Conservation (phyloP, 352 stramenopile genomes). For the Globisporangium rhizosaccharum region DNA sequence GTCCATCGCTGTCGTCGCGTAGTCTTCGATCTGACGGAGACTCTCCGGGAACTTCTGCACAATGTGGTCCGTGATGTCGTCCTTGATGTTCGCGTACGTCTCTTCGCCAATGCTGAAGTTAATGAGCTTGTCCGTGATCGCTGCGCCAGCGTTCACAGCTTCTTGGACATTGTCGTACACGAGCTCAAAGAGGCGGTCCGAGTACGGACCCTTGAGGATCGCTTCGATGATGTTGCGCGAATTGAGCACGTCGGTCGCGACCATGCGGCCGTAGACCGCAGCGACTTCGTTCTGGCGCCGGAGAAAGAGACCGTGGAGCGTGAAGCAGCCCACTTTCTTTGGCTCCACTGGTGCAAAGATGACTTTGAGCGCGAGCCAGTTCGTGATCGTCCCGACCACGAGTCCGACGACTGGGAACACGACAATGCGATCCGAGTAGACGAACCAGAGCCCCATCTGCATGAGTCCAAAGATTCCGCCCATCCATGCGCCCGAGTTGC, state of each 20-base stretch:
- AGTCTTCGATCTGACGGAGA: constrained; percentile 89
- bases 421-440: constrained; percentile 74
- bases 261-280: constrained; percentile 83
- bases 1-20: constrained; percentile 90
- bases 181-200: constrained; percentile 80
- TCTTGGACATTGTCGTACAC: constrained; percentile 87
- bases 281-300: constrained; percentile 90
- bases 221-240: constrained; percentile 87
- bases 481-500: constrained; percentile 88
- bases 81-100: constrained; percentile 83
- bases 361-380: constrained; percentile 93
- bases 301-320: constrained; percentile 94
- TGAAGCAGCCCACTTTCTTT: constrained; percentile 83
- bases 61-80: constrained; percentile 86
- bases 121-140: constrained; percentile 79
- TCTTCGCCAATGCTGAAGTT: constrained; percentile 80
- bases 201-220: constrained; percentile 86
- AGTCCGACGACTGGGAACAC: constrained; percentile 90
- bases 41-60: constrained; percentile 83
- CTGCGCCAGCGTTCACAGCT: constrained; percentile 73
- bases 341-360: constrained; percentile 91
- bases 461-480: constrained; percentile 86
- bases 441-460: constrained; percentile 88
- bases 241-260: constrained; percentile 81
- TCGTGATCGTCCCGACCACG: constrained; percentile 96